Evolutionary conservation across 345 rosid species (phyloP), one percentile per base, ranked within the genome.

Genomic region (Geranium rotundifolium): DNA sequence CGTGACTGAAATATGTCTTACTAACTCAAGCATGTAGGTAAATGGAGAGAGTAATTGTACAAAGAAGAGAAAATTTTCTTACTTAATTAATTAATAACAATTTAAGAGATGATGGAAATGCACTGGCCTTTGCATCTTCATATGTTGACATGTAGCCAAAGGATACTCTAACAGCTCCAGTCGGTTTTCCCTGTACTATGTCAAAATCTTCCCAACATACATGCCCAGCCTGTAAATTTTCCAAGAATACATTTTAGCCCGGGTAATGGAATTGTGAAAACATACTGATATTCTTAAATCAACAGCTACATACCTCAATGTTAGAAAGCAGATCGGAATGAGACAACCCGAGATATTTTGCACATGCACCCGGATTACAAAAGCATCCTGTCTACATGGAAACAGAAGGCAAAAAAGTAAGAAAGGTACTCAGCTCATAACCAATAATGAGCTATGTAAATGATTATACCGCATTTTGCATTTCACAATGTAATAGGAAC

Each of bases 331-430:
- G 81, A 82, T 85, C 98, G 19, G 66, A 69, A 76, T 92, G 97
- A 73, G 97, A 84, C 70, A 92, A 83, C 61, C 80, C 79, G 70
- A 92, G 95, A 78, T 85, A 85, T 76, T 92, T 92, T 54, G 95
- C 96, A 80, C 98, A 92, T 62, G 98, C 95, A 61, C 98, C 98
- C 17, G 98, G 98, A 79, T 92, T 93, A 86, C 99, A 90, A 78
- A 93, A 93, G 81, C 99, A 93, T 72, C 99, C 99, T 77, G 99
- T 90, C 99, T 93, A 84, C 64, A 81, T 69, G 74, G 69, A 76
- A 82, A 77, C 59, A 67, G 30, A 30, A 68, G 62, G 58, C 63
- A 34, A 39, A 68, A 39, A 17, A 60, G 19, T 50, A 31, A 59
- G 59, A 60, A 18, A 65, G 41, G 41, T 66, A 19, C 65, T 76